Evolutionary conservation across 371 early-diverging fungal genomes (phyloP).

Genomic region (Mucor plumbeus): DNA sequence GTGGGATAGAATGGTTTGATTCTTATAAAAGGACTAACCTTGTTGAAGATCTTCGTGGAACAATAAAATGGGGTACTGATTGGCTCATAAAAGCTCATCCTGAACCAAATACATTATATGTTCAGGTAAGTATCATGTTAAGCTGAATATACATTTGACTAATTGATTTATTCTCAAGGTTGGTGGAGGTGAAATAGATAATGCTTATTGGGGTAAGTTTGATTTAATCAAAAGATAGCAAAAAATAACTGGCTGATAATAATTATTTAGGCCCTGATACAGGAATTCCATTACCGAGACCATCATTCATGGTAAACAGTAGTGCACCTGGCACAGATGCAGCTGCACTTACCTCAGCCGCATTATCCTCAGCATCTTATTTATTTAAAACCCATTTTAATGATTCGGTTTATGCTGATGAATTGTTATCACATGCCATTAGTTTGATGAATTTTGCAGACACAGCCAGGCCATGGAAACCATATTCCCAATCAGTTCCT

Average conservation of each 20-base stretch:
- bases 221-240: not conserved
- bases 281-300: constrained; percentile 50
- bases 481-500: constrained; percentile 50
- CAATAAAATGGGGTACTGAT: constrained; percentile 67
- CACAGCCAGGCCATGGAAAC: constrained; percentile 43
- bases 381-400: constrained; percentile 51
- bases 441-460: constrained; percentile 49
- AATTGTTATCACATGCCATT: constrained; percentile 35
- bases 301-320: constrained; percentile 42
- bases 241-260: not conserved
- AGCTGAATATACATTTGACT: not conserved
- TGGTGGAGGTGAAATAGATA: constrained; percentile 33
- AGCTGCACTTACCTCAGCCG: constrained; percentile 52
- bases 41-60: constrained; percentile 44
- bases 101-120: constrained; percentile 47
- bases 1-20: constrained; percentile 56
- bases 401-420: constrained; percentile 44
- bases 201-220: constrained; percentile 36
- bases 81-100: constrained; percentile 70
- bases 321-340: constrained; percentile 56
- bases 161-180: constrained; percentile 4
- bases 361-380: constrained; percentile 55
- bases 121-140: constrained; percentile 28
- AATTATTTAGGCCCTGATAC: constrained; percentile 25
- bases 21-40: constrained; percentile 57